These are phyloP conservation scores for Coemansia sp. DNA, from an alignment of 192 early-diverging fungal genomes.

Conservation along the genomic window DNA sequence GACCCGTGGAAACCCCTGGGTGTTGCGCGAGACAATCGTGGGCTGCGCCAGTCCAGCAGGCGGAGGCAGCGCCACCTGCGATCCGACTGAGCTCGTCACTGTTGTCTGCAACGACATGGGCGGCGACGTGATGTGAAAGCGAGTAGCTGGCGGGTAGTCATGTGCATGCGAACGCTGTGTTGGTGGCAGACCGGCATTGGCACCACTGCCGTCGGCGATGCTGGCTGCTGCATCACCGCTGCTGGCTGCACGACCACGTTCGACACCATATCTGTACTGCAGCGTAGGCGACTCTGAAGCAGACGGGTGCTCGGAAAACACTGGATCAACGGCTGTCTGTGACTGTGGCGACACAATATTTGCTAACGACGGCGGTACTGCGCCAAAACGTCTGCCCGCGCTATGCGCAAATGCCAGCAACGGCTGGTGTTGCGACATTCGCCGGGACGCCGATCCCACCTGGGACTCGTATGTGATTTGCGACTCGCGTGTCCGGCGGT, in stretches of 20 bases:
- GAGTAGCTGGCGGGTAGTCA: neutral
- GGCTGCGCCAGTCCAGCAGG: conserved; percentile 18
- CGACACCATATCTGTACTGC: neutral
- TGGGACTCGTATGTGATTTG: neutral
- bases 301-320: neutral
- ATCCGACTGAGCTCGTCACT: neutral
- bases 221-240: conserved; percentile 11
- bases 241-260: conserved; percentile 11
- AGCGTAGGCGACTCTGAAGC: conserved; percentile 12
- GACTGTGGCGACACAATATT: conserved; percentile 25
- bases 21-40: neutral
- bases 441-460: neutral
- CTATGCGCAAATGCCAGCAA: neutral
- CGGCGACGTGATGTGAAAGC: neutral
- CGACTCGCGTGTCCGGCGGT: neutral
- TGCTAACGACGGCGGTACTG: conserved; percentile 32
- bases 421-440: neutral
- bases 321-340: conserved; percentile 6
- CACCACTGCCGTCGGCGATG: conserved; percentile 11
- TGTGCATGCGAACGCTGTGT: neutral
- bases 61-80: conserved; percentile 10
- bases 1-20: conserved; percentile 14
- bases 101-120: conserved; percentile 11
- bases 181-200: neutral
- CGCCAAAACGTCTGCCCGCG: neutral